Conservation (phyloP, 2,329 filamentous ascomycete species). For the Arachnomyces sp. region DNA sequence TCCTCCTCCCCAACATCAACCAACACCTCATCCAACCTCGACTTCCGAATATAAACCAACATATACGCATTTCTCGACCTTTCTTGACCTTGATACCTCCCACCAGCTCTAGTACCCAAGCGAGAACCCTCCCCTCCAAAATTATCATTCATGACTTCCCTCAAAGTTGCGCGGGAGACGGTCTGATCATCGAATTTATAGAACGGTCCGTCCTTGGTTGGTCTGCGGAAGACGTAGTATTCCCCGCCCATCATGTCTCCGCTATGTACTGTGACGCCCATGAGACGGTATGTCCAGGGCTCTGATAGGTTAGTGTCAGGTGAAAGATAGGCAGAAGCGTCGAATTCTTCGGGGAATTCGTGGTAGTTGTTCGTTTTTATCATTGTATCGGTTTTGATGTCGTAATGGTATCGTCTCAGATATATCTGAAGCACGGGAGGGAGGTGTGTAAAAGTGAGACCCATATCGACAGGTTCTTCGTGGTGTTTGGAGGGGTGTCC, state of each 20-base stretch:
- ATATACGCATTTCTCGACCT: slow-evolving; percentile 6
- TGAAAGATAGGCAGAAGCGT: slow-evolving; percentile 9
- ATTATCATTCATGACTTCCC: slow-evolving; percentile 7
- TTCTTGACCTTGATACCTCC: too few species aligned
- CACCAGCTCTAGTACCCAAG: too few species aligned
- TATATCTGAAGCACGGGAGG: slow-evolving; percentile 16
- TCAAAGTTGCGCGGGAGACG: slow-evolving; percentile 5
- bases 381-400: slow-evolving; percentile 1
- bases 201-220: slow-evolving; percentile 2
- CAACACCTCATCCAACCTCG: slow-evolving; percentile 4
- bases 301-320: slow-evolving; percentile 3
- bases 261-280: slow-evolving; percentile 7
- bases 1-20: slow-evolving; percentile 3
- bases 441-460: slow-evolving; percentile 2
- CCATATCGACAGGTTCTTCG: slow-evolving; percentile 3
- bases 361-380: slow-evolving; percentile 17
- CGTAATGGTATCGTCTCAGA: slow-evolving; percentile 8
- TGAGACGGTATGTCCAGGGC: slow-evolving; percentile 7
- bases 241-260: slow-evolving; percentile 3
- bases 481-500: not conserved
- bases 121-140: slow-evolving; percentile 4
- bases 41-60: slow-evolving; percentile 8
- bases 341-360: slow-evolving; percentile 22
- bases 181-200: slow-evolving; percentile 9
- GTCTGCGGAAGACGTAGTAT: slow-evolving; percentile 5